Evolutionary conservation across 2,329 filamentous ascomycete genomes (phyloP).

Genomic region (Corinectria fuckeliana): DNA sequence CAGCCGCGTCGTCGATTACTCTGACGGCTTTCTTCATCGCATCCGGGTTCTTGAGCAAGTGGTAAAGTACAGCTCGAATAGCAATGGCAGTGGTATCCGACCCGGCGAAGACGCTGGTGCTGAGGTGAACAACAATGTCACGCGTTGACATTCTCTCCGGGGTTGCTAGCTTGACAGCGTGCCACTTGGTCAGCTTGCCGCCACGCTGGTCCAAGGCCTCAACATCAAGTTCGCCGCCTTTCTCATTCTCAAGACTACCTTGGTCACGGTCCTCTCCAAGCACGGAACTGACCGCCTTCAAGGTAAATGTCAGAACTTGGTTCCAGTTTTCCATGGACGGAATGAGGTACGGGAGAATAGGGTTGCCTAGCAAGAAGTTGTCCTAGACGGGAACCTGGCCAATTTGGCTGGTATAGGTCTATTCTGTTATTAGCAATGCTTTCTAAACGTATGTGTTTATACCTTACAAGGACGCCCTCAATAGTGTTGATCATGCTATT

Average conservation of each 20-base stretch:
- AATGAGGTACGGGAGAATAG: slow-evolving; percentile 11
- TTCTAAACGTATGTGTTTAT: neutral
- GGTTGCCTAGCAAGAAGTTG: slow-evolving; percentile 13
- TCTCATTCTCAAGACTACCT: neutral
- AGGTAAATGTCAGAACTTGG: slow-evolving; percentile 9
- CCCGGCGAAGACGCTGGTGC: slow-evolving; percentile 42
- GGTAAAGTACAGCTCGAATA: slow-evolving; percentile 48
- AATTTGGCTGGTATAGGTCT: slow-evolving; percentile 10
- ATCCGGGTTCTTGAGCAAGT: slow-evolving; percentile 23
- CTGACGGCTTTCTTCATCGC: slow-evolving; percentile 26
- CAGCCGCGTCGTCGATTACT: slow-evolving; percentile 30
- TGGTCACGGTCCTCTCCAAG: neutral
- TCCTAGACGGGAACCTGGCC: slow-evolving; percentile 16
- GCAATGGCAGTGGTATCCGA: slow-evolving; percentile 56
- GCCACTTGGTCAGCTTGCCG: slow-evolving; percentile 15
- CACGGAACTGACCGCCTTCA: slow-evolving; percentile 12
- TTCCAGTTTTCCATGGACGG: slow-evolving; percentile 18
- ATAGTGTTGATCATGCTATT: slow-evolving; percentile 45
- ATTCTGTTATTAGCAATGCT: neutral
- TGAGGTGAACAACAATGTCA: slow-evolving; percentile 7
- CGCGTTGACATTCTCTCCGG: slow-evolving; percentile 12
- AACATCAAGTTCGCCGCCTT: slow-evolving; percentile 4
- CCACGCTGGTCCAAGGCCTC: slow-evolving; percentile 7
- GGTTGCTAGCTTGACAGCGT: slow-evolving; percentile 20
- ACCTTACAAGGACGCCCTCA: slow-evolving; percentile 10